Conservation (phyloP, 2,329 filamentous ascomycete genomes). For the Neonectria sp. region DNA sequence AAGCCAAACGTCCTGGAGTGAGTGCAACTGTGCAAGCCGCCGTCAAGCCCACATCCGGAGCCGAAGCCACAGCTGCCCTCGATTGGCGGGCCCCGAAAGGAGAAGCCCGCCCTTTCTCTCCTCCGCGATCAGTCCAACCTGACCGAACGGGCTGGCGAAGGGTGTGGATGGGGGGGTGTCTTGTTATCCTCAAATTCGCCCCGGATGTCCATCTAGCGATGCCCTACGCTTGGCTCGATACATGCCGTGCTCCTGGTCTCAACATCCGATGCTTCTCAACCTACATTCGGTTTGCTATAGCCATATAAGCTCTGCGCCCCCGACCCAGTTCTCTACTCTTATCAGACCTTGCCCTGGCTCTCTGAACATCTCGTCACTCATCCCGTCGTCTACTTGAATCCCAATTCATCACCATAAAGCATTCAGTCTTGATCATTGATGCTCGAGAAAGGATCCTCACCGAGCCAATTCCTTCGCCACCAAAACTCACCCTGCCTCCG, state of each 20-base stretch:
- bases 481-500: slow-evolving; percentile 25
- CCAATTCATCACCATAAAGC: slow-evolving; percentile 4
- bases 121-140: slow-evolving; percentile 40
- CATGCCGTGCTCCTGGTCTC: slow-evolving; percentile 40
- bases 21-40: slow-evolving; percentile 24
- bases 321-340: slow-evolving; percentile 26
- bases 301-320: slow-evolving; percentile 46
- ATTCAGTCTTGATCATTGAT: slow-evolving; percentile 12
- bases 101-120: slow-evolving; percentile 42
- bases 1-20: slow-evolving; percentile 43
- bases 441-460: slow-evolving; percentile 24
- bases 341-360: slow-evolving; percentile 14
- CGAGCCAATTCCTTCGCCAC: slow-evolving; percentile 15
- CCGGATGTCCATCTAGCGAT: slow-evolving; percentile 41
- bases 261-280: slow-evolving; percentile 35
- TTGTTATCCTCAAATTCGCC: slow-evolving; percentile 38
- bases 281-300: slow-evolving; percentile 38
- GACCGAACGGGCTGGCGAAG: slow-evolving; percentile 35
- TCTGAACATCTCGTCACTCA: slow-evolving; percentile 10
- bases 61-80: slow-evolving; percentile 46
- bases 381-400: neutral
- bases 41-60: slow-evolving; percentile 41
- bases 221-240: slow-evolving; percentile 43
- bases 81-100: slow-evolving; percentile 42
- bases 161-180: slow-evolving; percentile 38